phyloP scores from a whole-genome alignment of 2,329 filamentous ascomycete species.

The Achaetomium macrosporum region DNA sequence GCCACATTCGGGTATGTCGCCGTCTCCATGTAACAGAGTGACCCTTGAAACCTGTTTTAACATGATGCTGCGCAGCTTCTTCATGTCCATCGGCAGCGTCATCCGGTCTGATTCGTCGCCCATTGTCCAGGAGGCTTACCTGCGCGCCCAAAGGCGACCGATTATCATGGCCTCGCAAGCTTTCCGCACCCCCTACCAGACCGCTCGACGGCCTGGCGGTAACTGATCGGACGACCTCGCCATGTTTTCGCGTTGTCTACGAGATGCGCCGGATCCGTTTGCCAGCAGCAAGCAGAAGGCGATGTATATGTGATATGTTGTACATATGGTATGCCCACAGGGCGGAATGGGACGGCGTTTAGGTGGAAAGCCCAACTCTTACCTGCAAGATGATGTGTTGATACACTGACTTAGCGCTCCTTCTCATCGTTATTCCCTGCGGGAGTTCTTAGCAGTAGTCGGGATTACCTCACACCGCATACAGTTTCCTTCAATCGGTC shows the following conservation, averaged over 20 bases:
- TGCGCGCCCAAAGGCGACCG: constrained; percentile 65
- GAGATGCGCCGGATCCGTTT: neutral
- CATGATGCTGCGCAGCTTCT: constrained; percentile 56
- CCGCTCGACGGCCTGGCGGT: constrained; percentile 11
- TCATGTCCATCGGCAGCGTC: constrained; percentile 97
- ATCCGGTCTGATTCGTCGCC: constrained; percentile 87
- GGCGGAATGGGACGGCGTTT: constrained; percentile 19
- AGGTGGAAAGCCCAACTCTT: constrained; percentile 3
- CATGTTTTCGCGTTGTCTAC: neutral
- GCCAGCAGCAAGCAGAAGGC: constrained; percentile 5
- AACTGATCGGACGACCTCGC: constrained; percentile 10
- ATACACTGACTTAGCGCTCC: constrained; percentile 7
- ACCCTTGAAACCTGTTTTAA: constrained; percentile 8
- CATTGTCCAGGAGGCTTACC: constrained; percentile 68
- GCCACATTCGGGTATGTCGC: constrained; percentile 82
- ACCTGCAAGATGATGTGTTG: constrained; percentile 11
- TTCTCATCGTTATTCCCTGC: neutral
- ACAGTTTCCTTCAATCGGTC: neutral
- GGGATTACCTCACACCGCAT: neutral
- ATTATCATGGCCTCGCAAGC: constrained; percentile 53
- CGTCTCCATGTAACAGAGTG: neutral
- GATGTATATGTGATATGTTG: constrained; percentile 17
- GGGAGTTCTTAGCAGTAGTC: neutral
- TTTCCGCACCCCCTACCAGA: constrained; percentile 32
- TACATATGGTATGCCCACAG: constrained; percentile 16